Conservation (phyloP, 371 early-diverging fungal species). For the Saksenaea oblongispora region DNA sequence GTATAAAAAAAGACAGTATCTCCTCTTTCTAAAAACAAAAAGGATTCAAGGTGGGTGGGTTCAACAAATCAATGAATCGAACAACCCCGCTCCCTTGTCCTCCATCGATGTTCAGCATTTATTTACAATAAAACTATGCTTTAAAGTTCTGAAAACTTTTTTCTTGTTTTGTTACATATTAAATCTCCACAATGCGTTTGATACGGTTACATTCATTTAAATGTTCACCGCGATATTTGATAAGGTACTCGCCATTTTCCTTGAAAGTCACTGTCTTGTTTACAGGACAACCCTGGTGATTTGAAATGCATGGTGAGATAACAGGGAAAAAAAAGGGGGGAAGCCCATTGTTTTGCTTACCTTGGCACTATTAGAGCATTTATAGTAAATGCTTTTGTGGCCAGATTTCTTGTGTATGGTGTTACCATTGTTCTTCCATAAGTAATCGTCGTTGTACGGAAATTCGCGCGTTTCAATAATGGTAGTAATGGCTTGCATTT, state of each 20-base stretch:
- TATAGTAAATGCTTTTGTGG: conserved; percentile 56
- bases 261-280: conserved; percentile 60
- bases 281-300: conserved; percentile 35
- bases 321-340: background rate
- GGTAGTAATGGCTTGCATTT: conserved; percentile 58
- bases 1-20: too few relatives aligned
- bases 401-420: conserved; percentile 55
- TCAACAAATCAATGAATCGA: too few relatives aligned
- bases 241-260: conserved; percentile 48
- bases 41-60: too few relatives aligned
- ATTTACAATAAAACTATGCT: too few relatives aligned
- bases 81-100: too few relatives aligned
- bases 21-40: too few relatives aligned
- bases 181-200: conserved; percentile 23
- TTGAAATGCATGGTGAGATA: background rate
- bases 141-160: background rate
- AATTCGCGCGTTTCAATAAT: conserved; percentile 51
- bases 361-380: conserved; percentile 42
- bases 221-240: conserved; percentile 55
- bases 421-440: conserved; percentile 62
- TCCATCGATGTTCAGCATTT: too few relatives aligned
- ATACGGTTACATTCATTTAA: conserved; percentile 38
- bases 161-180: background rate
- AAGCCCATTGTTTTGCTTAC: too few relatives aligned
- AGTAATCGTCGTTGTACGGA: conserved; percentile 45